These are phyloP conservation scores for Gremmenia infestans DNA, from an alignment of 2,329 filamentous ascomycete species.

Conservation along the genomic window DNA sequence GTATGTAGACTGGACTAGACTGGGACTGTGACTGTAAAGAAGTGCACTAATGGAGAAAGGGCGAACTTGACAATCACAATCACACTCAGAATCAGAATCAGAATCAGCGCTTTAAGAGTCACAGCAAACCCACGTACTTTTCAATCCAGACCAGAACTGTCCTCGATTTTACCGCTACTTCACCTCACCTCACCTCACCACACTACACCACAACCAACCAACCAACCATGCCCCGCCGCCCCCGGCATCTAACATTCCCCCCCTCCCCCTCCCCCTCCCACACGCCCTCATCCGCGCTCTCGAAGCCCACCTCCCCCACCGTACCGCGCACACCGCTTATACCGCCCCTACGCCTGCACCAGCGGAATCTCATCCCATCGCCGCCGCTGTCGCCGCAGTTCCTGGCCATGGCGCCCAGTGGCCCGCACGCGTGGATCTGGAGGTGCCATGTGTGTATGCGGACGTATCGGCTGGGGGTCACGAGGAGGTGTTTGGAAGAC, in stretches of 20 bases:
- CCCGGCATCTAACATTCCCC: not conserved
- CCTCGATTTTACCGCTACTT: too few species aligned
- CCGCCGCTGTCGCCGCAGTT: slow-evolving; percentile 22
- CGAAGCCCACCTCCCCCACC: not conserved
- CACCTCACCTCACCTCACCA: too few species aligned
- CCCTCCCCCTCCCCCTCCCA: not conserved
- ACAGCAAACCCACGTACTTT: too few species aligned
- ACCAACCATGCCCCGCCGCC: not conserved
- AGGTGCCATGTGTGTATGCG: slow-evolving; percentile 32
- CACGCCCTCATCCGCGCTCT: too few species aligned
- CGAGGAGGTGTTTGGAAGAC: slow-evolving; percentile 32
- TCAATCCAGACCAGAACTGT: too few species aligned
- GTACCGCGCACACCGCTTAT: slow-evolving; percentile 1
- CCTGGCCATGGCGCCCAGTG: slow-evolving; percentile 21
- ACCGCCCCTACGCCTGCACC: slow-evolving; percentile 16
- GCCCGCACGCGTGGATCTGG: slow-evolving; percentile 33
- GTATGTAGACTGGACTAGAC: too few species aligned
- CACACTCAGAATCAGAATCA: too few species aligned
- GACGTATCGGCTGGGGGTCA: slow-evolving; percentile 31
- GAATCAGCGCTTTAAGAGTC: too few species aligned
- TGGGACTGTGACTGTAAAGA: too few species aligned
- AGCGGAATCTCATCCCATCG: slow-evolving; percentile 19
- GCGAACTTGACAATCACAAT: too few species aligned
- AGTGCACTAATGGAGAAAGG: too few species aligned
- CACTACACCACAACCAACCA: too few species aligned